These are phyloP conservation scores for Daldinia sp. DNA, from an alignment of 2,329 filamentous ascomycete genomes.

Conservation along the genomic window DNA sequence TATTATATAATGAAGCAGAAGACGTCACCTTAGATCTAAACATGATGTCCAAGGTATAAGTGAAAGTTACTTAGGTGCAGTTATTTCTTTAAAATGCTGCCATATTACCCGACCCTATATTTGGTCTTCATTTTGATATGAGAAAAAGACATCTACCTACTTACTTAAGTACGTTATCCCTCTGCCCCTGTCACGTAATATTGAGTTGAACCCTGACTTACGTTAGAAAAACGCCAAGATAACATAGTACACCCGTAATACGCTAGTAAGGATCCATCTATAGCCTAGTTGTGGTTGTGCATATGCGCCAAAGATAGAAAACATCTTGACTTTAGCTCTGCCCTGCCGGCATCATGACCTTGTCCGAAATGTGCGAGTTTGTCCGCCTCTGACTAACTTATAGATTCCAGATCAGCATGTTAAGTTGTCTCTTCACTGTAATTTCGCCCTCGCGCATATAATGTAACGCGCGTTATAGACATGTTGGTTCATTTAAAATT, in stretches of 20 bases:
- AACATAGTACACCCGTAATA: neutral
- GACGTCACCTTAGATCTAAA: too few relatives aligned
- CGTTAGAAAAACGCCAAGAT: neutral
- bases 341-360: conserved; percentile 15
- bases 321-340: neutral
- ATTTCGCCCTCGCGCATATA: conserved; percentile 21
- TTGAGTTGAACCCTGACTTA: too few relatives aligned
- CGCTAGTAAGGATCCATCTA: neutral
- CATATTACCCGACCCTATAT: too few relatives aligned
- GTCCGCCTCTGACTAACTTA: conserved; percentile 9
- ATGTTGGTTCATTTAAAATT: neutral
- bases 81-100: too few relatives aligned
- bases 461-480: too few relatives aligned
- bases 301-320: neutral
- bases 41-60: too few relatives aligned
- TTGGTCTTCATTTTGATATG: too few relatives aligned
- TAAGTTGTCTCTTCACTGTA: neutral
- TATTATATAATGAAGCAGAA: too few relatives aligned
- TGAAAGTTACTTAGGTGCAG: too few relatives aligned
- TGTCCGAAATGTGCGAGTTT: conserved; percentile 36
- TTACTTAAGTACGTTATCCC: too few relatives aligned
- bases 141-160: too few relatives aligned
- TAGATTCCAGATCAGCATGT: neutral
- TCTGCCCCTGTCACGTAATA: too few relatives aligned
- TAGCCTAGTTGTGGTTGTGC: neutral